phyloP scores from a whole-genome alignment of 805 yeast species.

The Pichia phayaonensis region DNA sequence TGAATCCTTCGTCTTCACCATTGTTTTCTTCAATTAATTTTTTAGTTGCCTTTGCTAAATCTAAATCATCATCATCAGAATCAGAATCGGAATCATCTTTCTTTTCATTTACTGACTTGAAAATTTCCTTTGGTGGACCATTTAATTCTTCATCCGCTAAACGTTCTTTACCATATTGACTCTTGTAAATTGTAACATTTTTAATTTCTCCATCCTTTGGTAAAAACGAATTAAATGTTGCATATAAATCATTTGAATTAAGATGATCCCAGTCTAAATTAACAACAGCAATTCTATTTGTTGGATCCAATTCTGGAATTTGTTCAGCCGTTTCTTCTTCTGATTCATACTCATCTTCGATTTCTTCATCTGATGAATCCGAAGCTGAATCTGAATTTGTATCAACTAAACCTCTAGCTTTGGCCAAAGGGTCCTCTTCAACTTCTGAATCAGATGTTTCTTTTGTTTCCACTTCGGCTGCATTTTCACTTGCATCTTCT shows the following conservation, averaged over 20 bases:
- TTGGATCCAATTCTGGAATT: slow-evolving; percentile 85
- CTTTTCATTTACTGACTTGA: slow-evolving; percentile 37
- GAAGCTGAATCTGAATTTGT: slow-evolving; percentile 35
- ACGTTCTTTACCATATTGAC: slow-evolving; percentile 88
- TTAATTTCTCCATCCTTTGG: slow-evolving; percentile 65
- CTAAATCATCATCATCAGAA: slow-evolving; percentile 39
- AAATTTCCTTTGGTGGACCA: slow-evolving; percentile 88
- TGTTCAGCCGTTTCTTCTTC: slow-evolving; percentile 29
- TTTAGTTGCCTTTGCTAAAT: slow-evolving; percentile 54
- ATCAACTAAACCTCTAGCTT: slow-evolving; percentile 57
- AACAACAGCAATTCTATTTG: slow-evolving; percentile 78
- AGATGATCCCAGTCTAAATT: slow-evolving; percentile 97
- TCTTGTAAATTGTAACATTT: slow-evolving; percentile 71
- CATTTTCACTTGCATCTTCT: slow-evolving; percentile 26
- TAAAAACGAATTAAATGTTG: slow-evolving; percentile 78
- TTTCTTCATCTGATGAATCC: slow-evolving; percentile 25
- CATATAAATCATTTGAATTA: slow-evolving; percentile 80
- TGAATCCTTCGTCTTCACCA: slow-evolving; percentile 70
- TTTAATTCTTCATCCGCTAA: slow-evolving; percentile 84
- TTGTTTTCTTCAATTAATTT: slow-evolving; percentile 63
- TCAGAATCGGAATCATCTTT: slow-evolving; percentile 34
- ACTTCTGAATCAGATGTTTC: neutral
- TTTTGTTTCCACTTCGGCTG: slow-evolving; percentile 21
- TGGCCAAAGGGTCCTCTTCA: slow-evolving; percentile 11
- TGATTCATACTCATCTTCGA: slow-evolving; percentile 32